phyloP scores from a whole-genome alignment of 2,329 filamentous ascomycete genomes.

The Fusarium praegraminearum region DNA sequence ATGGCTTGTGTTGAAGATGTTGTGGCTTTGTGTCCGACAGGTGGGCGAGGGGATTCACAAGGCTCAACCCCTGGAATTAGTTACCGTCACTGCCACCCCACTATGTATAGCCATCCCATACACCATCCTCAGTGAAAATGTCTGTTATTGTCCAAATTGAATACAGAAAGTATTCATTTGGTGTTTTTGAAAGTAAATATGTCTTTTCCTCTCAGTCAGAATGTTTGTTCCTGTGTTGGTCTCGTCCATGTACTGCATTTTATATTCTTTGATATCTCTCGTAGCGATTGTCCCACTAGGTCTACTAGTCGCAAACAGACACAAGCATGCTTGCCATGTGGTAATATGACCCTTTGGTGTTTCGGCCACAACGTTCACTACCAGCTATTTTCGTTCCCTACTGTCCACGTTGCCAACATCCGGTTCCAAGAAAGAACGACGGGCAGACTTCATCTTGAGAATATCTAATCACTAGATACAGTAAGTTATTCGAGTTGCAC shows the following conservation, averaged over 20 bases:
- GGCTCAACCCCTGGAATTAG: conserved; percentile 11
- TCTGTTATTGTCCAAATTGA: not conserved
- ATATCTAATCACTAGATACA: no score
- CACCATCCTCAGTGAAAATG: not conserved
- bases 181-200: not conserved
- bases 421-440: not conserved
- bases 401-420: not conserved
- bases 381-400: not conserved
- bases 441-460: no score
- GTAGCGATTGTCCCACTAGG: not conserved
- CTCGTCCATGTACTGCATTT: not conserved
- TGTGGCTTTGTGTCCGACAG: not conserved
- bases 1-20: not conserved
- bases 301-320: not conserved
- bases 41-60: conserved; percentile 24
- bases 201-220: not conserved
- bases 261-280: not conserved
- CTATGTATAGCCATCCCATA: not conserved
- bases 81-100: conserved; percentile 12
- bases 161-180: not conserved
- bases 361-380: not conserved
- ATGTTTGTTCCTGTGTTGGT: conserved; percentile 11
- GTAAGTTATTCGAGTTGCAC: not conserved
- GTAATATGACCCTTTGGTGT: not conserved
- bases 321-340: not conserved